Evolutionary conservation across 257 asterid species (phyloP), one percentile per base, ranked within the genome.

Genomic region (Mitragyna speciosa): DNA sequence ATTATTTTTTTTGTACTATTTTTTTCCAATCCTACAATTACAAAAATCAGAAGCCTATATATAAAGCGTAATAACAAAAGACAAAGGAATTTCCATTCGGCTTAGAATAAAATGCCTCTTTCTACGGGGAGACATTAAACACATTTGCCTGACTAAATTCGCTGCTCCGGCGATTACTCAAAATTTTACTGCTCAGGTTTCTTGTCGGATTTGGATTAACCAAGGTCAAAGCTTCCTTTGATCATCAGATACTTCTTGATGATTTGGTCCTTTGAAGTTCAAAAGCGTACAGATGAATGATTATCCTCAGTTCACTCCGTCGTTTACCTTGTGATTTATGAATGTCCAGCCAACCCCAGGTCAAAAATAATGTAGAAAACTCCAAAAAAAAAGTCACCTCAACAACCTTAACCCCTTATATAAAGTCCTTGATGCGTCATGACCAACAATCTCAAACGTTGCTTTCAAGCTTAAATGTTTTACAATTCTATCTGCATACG

Each of bases 381-480:
- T 41, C 84, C 80, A 81, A 70, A 69, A 26, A 76, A 36, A 36
- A n/a, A n/a, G n/a, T 4, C 41, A 28, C 36, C 51, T 30, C 24
- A 43, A 69, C 72, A 45, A 39, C 31, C 30, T 45, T 2, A 63
- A 31, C 66, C 77, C 54, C 39, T 11, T 33, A 0, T 48, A 6
- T 28, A 15, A 3, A 28, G 15, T 54, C 31, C 67, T 72, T 54
- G 22, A 15, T 39, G 73, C 78, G n/a, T 39, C 79, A 61, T 49
- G 43, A 20, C n/a, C 76, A 47, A 20, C 45, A 54, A 43, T 43
- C 79, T 41, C n/a, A 19, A 14, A 26, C 30, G 14, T 72, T 28
- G 71, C 85, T 72, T 77, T 61, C 75, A 20, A 82, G 71, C 77
- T 59, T 51, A 19, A 17, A 12, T 39, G 43, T 72, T 2, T 36